Base-by-base conservation (phyloP, 345 rosid species). In the Citrus sp. region DNA sequence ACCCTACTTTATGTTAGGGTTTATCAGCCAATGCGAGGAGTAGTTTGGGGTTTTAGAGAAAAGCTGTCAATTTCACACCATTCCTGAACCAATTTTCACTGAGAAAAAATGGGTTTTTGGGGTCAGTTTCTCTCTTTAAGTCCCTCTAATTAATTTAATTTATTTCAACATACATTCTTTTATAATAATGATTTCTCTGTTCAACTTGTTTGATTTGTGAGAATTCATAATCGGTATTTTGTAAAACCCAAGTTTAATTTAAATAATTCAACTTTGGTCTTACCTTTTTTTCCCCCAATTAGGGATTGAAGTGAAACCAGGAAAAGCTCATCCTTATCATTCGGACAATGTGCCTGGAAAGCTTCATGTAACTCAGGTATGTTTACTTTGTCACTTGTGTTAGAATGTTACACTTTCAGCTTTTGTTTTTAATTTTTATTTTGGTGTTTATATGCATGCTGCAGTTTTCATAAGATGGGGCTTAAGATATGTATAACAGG, bases 221-320 rank as follows among this genome's bases (percentile, higher is more conserved):
- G 69, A 34, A 65, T 34, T 65, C 14, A 5, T 65, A 65, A 19
- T 65, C 2, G 40, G 12, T 64, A 18, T 65, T 63, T 65, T 4
- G 58, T 54, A 34, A 21, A 34, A 66, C 25, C 46, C 6, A 9
- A 34, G 49, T 19, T 66, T 21, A 35, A 35, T 35, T 21, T 46
- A 46, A 46, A 46, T 13, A 46, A 46, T 46, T 34, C 19, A n/a
- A n/a, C 65, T 9, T 8, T 68, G 1, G 6, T 18, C 58, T 18
- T 2, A 18, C 22, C 5, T 54, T 54, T 51, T 18, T 49, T 14
- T 2, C 14, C 18, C 51, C 51, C 51, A 13, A 54, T 18, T 54
- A 92, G 98, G 98, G 46, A 78, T 92, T 77, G 98, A 94, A 87
- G 91, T 97, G 82, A 91, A 93, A 87, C 96, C 99, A 13, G 97